These are phyloP conservation scores for Candolleomyces aberdarensis DNA, from an alignment of 768 basidiomycete genomes.

Conservation along the genomic window DNA sequence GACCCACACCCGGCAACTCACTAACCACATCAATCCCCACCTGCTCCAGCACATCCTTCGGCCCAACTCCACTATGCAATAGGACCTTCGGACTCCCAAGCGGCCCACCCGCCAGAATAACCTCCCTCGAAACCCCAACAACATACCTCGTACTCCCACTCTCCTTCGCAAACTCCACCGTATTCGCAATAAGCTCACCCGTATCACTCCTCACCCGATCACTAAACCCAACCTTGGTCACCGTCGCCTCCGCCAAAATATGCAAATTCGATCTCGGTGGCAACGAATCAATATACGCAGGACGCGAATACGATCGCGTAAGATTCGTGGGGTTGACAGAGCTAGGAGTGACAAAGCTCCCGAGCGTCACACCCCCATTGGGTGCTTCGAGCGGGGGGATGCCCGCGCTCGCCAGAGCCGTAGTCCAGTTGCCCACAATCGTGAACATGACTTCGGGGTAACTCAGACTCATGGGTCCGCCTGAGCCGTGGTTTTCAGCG, in stretches of 20 bases:
- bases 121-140: conserved; percentile 59
- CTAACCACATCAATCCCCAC: conserved; percentile 38
- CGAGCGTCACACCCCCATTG: conserved; percentile 46
- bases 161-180: conserved; percentile 45
- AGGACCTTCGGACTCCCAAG: conserved; percentile 50
- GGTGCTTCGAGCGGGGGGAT: conserved; percentile 38
- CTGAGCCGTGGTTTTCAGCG: conserved; percentile 42
- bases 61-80: conserved; percentile 53
- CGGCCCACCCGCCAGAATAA: conserved; percentile 41
- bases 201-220: conserved; percentile 22
- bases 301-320: conserved; percentile 63
- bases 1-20: conserved; percentile 52
- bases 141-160: conserved; percentile 30
- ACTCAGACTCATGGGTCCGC: conserved; percentile 35
- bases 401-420: conserved; percentile 43
- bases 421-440: conserved; percentile 54
- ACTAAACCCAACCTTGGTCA: conserved; percentile 48
- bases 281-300: conserved; percentile 62
- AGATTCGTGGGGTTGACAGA: conserved; percentile 62
- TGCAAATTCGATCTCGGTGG: conserved; percentile 56
- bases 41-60: conserved; percentile 39
- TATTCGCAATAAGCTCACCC: conserved; percentile 9
- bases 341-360: conserved; percentile 53
- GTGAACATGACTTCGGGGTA: conserved; percentile 37
- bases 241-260: conserved; percentile 54